Conservation (phyloP, 371 early-diverging fungal genomes). For the Dichotomocladium elegans region DNA sequence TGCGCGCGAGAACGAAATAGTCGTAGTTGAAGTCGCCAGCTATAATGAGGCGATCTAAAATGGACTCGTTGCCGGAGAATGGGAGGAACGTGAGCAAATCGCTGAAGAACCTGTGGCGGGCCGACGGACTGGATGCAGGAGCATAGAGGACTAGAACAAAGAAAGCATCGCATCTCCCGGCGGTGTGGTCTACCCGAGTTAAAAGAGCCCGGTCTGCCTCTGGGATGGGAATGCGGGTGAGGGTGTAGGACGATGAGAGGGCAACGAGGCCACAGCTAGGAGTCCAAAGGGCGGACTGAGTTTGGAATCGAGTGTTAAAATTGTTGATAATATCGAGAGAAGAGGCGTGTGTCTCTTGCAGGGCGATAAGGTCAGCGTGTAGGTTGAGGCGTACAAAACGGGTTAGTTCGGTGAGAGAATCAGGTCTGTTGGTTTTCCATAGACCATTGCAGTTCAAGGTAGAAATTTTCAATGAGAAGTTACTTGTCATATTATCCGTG, state of each 20-base stretch:
- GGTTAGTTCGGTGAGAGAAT: neutral
- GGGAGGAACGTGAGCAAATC: neutral
- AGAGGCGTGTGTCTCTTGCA: slow-evolving; percentile 4
- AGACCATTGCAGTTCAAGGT: slow-evolving; percentile 7
- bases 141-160: slow-evolving; percentile 2
- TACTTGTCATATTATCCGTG: neutral
- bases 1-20: neutral
- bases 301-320: neutral
- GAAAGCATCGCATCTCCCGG: neutral
- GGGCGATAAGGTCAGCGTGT: neutral
- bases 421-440: neutral
- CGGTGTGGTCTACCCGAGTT: neutral
- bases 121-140: neutral
- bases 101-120: neutral
- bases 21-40: slow-evolving; percentile 6
- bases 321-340: neutral
- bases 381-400: neutral
- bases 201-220: neutral
- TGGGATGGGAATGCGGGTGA: neutral
- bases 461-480: neutral
- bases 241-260: neutral
- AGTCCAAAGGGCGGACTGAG: neutral
- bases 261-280: slow-evolving; percentile 1
- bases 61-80: neutral
- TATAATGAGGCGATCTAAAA: neutral